Evolutionary conservation across 768 basidiomycete species (phyloP).

Genomic region (Tephrocybe sp.): DNA sequence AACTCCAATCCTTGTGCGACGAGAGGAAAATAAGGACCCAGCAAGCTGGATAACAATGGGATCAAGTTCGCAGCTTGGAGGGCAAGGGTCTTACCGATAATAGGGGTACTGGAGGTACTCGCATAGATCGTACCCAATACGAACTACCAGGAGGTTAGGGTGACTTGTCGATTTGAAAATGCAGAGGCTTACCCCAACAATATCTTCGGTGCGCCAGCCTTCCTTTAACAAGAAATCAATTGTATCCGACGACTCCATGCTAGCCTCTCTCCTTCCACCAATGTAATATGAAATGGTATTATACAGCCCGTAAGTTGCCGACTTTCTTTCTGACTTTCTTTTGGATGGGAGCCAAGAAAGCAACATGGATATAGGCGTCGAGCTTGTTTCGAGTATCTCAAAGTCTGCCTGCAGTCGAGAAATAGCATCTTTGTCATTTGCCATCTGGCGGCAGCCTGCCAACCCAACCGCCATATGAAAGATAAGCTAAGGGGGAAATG

Average conservation of each 20-base stretch:
- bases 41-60: neutral
- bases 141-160: no score
- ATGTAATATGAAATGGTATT: no score
- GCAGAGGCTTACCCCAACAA: no score
- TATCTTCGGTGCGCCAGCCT: no score
- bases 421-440: conserved; percentile 16
- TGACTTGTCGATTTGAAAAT: no score
- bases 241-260: no score
- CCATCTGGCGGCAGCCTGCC: conserved; percentile 25
- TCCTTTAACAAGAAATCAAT: no score
- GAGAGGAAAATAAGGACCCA: conserved; percentile 20
- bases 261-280: no score
- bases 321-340: conserved; percentile 11
- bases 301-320: neutral
- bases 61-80: no score
- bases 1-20: conserved; percentile 30
- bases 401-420: conserved; percentile 18
- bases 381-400: conserved; percentile 25
- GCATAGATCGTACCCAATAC: no score
- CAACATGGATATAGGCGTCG: conserved; percentile 22
- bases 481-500: conserved; percentile 16
- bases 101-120: no score
- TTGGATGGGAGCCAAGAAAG: conserved; percentile 21
- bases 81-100: no score
- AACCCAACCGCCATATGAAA: conserved; percentile 28